Percentiles rank a stretch among this genome's conserved stretches.
These are phyloP conservation scores for Boletus pseudo-olivaceus DNA, from an alignment of 768 basidiomycete genomes.

Conservation along the genomic window DNA sequence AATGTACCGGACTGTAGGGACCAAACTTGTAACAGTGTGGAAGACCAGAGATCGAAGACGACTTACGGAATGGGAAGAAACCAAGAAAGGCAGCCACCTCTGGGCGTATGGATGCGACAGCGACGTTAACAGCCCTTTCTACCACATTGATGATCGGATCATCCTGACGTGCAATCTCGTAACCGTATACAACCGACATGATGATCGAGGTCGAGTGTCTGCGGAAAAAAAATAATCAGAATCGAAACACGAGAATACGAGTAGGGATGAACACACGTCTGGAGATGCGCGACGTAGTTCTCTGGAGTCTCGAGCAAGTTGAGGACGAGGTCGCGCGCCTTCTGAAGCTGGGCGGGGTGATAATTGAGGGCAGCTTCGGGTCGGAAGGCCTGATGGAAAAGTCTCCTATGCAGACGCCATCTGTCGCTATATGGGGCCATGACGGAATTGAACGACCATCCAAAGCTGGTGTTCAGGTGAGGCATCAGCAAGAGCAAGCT, in stretches of 20 bases:
- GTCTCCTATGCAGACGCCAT: slow-evolving; percentile 29
- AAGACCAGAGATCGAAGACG: neutral
- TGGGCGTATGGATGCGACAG: slow-evolving; percentile 19
- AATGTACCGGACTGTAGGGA: slow-evolving; percentile 31
- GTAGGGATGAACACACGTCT: slow-evolving; percentile 18
- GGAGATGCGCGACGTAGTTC: slow-evolving; percentile 18
- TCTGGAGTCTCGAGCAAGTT: slow-evolving; percentile 23
- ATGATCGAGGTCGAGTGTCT: slow-evolving; percentile 28
- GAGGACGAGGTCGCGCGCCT: slow-evolving; percentile 22
- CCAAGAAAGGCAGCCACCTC: slow-evolving; percentile 36
- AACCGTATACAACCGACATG: slow-evolving; percentile 32
- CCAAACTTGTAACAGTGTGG: neutral
- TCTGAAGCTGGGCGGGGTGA: slow-evolving; percentile 23
- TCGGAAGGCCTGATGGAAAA: slow-evolving; percentile 30
- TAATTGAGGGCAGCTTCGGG: slow-evolving; percentile 17
- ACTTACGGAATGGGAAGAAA: slow-evolving; percentile 35
- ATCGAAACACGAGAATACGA: neutral
- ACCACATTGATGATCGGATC: slow-evolving; percentile 28
- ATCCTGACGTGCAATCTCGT: slow-evolving; percentile 22
- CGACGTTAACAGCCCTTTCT: slow-evolving; percentile 23
- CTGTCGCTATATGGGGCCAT: slow-evolving; percentile 26
- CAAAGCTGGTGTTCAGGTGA: slow-evolving; percentile 15
- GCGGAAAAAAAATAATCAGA: neutral
- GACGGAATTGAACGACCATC: slow-evolving; percentile 30
- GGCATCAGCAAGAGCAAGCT: neutral